phyloP scores from a whole-genome alignment of 495 filamentous ascomycete genomes.

The Neurospora sp. region DNA sequence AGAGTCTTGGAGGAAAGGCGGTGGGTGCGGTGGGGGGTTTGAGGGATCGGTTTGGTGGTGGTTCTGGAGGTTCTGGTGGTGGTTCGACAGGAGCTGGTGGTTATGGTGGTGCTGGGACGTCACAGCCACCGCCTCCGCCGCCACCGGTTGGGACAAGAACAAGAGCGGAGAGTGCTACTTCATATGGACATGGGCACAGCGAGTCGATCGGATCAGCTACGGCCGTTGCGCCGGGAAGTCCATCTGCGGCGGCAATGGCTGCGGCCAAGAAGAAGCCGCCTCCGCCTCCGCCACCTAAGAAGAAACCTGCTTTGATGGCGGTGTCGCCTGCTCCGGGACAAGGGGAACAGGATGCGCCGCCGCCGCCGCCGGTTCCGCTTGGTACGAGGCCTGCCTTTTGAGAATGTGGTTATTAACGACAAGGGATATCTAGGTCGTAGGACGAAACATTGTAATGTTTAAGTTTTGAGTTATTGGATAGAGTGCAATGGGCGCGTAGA shows the following conservation, averaged over 20 bases:
- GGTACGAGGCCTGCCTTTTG: conserved; percentile 32
- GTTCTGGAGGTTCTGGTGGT: background rate
- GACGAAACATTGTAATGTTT: background rate
- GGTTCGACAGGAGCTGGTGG: background rate
- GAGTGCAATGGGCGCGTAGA: background rate
- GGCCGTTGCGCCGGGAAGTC: background rate
- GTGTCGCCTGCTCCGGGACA: no score
- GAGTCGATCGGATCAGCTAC: background rate
- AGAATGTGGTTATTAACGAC: background rate
- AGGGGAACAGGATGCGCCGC: conserved; percentile 4
- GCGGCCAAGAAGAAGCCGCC: conserved; percentile 53
- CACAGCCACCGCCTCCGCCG: background rate
- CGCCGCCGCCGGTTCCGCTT: conserved; percentile 43
- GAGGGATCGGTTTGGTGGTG: conserved; percentile 13
- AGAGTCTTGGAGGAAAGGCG: conserved; percentile 41
- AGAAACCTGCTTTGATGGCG: conserved; percentile 9
- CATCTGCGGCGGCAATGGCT: conserved; percentile 13
- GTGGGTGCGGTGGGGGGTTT: background rate
- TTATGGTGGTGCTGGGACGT: background rate
- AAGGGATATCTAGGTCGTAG: background rate
- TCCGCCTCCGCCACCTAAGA: conserved; percentile 54
- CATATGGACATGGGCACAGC: background rate
- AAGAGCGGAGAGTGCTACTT: background rate
- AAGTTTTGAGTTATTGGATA: background rate
- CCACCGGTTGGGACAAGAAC: background rate